Evolutionary conservation across 176 grass and related monocot species (phyloP).

Genomic region (Chrysopogon serrulatus): DNA sequence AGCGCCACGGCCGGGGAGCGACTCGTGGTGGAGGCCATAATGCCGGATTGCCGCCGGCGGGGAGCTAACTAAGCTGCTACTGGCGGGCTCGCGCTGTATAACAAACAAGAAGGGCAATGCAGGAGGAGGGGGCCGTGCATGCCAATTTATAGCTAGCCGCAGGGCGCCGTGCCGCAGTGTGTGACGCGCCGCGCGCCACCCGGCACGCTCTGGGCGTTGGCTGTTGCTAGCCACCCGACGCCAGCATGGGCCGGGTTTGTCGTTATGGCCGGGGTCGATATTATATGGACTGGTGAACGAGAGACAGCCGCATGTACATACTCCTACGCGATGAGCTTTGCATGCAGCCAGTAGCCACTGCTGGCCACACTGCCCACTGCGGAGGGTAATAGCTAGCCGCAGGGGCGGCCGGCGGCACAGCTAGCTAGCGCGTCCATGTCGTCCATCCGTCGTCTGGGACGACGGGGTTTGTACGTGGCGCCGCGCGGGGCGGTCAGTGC

Average conservation of each 20-base stretch:
- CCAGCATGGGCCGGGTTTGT: slow-evolving; percentile 9
- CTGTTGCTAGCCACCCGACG: slow-evolving; percentile 6
- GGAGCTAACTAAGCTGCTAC: background rate
- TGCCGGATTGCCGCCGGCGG: background rate
- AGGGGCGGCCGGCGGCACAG: too few species aligned
- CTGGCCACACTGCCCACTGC: too few species aligned
- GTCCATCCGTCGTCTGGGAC: too few species aligned
- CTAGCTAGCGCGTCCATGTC: too few species aligned
- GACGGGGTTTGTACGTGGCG: too few species aligned
- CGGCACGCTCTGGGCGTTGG: background rate
- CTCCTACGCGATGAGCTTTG: background rate
- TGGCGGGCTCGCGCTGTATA: too few species aligned
- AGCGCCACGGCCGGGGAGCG: slow-evolving; percentile 6
- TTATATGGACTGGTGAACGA: background rate
- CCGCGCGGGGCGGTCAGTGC: too few species aligned
- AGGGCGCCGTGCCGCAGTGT: too few species aligned
- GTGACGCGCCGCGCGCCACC: background rate
- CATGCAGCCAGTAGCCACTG: background rate
- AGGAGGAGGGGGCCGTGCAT: background rate
- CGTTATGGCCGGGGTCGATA: background rate
- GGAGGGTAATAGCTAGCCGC: too few species aligned
- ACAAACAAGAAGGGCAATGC: too few species aligned
- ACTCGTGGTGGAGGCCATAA: slow-evolving; percentile 27
- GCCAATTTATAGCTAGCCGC: slow-evolving; percentile 17
- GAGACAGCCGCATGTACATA: background rate